Base-by-base conservation (phyloP, 345 rosid genomes). In the Eucalyptus viminalis region DNA sequence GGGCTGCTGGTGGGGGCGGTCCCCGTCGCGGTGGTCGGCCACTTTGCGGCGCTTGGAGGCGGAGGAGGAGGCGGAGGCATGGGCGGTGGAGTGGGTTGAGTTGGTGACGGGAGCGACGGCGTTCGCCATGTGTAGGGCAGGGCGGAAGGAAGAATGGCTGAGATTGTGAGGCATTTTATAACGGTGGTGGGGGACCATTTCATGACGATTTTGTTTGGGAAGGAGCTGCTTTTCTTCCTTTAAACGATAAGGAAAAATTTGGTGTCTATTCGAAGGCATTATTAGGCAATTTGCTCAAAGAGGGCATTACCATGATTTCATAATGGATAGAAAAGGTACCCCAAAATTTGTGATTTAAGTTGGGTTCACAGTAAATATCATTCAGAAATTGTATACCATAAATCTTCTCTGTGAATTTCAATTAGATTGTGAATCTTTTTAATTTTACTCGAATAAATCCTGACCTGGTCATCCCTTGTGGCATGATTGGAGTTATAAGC, bases 1-100 rank as follows among this genome's bases (percentile, higher is more conserved):
- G n/a, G 92, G 86, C 25, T 27, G 81, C 31, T 24, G 90, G 45
- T 34, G 85, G n/a, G 86, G 80, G 13, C 34, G 12, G 72, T 53
- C 49, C 60, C 58, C 76, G 50, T 90, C 87, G 83, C 29, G 88
- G 67, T 40, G 88, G 67, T 81, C n/a, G 49, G 87, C 22, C 40
- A 37, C 83, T 56, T 88, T 92, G 7, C 37, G 91, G 91, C 92
- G 91, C 88, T 95, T 93, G 58, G 81, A 3, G 83, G 92, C 72
- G 65, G 88, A 27, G 69, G 45, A 80, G 49, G 86, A 10, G 43
- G 91, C 29, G 88, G 92, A 9, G 25, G 34, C 40, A 49, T 29
- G 31, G 34, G 86, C 25, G 85, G 54, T 5, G 85, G 83, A 43
- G 87, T 34, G 60, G 21, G 8, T 88, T 43, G 80, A 9, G 50